Evolutionary conservation across 257 asterid species (phyloP).

Genomic region (Schizonepeta tenuifolia): DNA sequence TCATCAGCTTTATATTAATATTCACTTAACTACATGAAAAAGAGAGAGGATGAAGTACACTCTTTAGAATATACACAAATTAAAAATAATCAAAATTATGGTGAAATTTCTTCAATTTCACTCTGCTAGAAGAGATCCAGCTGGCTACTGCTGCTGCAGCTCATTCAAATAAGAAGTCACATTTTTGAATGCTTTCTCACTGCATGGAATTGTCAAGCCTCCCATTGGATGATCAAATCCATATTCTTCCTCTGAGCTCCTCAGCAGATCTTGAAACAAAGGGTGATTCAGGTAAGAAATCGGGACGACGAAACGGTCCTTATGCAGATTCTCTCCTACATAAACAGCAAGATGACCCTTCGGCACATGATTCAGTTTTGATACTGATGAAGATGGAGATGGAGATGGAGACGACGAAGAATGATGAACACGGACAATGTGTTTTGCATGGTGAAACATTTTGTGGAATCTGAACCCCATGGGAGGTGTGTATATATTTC

Average conservation of each 20-base stretch:
- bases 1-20: not conserved
- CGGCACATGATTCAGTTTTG: slow-evolving; percentile 38
- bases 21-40: not conserved
- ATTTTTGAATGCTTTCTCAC: slow-evolving; percentile 44
- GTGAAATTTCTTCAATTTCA: not conserved
- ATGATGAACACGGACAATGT: slow-evolving; percentile 29
- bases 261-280: slow-evolving; percentile 47
- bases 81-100: not conserved
- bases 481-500: not conserved
- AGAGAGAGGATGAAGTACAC: not conserved
- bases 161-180: slow-evolving; percentile 43
- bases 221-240: slow-evolving; percentile 67
- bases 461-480: slow-evolving; percentile 38
- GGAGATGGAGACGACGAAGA: slow-evolving; percentile 19
- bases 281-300: slow-evolving; percentile 51
- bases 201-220: slow-evolving; percentile 60
- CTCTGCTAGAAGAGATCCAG: not conserved
- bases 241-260: slow-evolving; percentile 50
- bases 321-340: slow-evolving; percentile 45
- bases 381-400: not conserved
- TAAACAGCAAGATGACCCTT: slow-evolving; percentile 62
- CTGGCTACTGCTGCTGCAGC: not conserved
- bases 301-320: slow-evolving; percentile 54
- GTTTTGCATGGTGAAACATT: slow-evolving; percentile 35
- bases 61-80: not conserved